Conservation (phyloP, 345 rosid species). For the Sisymbrium irio region DNA sequence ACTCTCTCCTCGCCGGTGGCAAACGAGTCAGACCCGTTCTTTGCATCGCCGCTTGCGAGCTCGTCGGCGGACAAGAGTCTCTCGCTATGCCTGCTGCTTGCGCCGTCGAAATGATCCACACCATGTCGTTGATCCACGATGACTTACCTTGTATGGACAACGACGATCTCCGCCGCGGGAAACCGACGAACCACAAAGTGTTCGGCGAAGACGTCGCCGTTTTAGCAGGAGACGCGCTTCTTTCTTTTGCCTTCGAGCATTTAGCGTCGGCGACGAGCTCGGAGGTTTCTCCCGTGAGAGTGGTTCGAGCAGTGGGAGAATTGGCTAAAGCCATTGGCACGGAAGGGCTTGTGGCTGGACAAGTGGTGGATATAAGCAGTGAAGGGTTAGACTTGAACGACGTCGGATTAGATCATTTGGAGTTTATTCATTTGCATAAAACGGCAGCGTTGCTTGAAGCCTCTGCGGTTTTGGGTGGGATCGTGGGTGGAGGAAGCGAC, state of each 20-base stretch:
- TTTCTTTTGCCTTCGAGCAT: conserved; percentile 77
- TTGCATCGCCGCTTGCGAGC: conserved; percentile 83
- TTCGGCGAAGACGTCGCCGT: conserved; percentile 85
- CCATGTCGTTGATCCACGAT: conserved; percentile 95
- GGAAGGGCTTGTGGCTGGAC: conserved; percentile 83
- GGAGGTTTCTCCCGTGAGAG: conserved; percentile 42
- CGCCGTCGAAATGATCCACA: conserved; percentile 90
- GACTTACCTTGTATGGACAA: conserved; percentile 96
- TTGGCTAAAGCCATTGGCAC: conserved; percentile 65
- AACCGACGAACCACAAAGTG: conserved; percentile 84
- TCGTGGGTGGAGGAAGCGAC: conserved; percentile 70
- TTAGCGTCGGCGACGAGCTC: conserved; percentile 47
- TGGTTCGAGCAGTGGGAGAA: conserved; percentile 63
- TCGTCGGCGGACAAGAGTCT: conserved; percentile 69
- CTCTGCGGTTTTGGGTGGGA: conserved; percentile 74
- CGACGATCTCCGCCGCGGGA: conserved; percentile 94
- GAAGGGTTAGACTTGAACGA: conserved; percentile 50
- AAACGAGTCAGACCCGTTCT: conserved; percentile 81
- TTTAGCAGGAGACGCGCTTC: conserved; percentile 86
- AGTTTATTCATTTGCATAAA: conserved; percentile 83
- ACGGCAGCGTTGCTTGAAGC: conserved; percentile 83
- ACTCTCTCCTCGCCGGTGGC: conserved; percentile 86
- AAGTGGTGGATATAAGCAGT: conserved; percentile 71
- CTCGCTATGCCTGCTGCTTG: conserved; percentile 85
- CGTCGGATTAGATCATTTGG: conserved; percentile 67